phyloP scores from a whole-genome alignment of 305 asterid genomes.

The Solanum hybrid region DNA sequence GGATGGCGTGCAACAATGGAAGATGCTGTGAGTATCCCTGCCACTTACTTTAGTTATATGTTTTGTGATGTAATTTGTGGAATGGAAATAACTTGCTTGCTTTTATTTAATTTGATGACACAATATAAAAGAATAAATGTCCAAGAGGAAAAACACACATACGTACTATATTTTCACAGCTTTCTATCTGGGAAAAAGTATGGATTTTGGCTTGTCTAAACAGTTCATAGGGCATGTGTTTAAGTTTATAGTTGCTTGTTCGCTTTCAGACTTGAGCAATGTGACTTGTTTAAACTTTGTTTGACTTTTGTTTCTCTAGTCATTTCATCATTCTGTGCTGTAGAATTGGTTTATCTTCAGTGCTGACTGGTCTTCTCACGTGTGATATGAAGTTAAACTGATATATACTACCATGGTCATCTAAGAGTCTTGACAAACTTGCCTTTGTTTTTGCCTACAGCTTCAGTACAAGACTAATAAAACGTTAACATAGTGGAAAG shows the following conservation, averaged over 20 bases:
- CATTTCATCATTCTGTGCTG: neutral
- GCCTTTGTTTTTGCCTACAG: neutral
- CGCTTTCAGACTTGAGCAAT: neutral
- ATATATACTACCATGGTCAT: neutral
- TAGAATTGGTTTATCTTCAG: neutral
- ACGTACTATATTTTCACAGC: neutral
- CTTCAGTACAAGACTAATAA: neutral
- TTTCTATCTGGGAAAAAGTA: neutral
- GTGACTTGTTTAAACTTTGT: neutral
- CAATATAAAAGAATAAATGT: neutral
- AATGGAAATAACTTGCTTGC: neutral
- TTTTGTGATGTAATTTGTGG: neutral
- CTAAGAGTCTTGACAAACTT: neutral
- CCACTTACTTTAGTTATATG: neutral
- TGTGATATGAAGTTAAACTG: neutral
- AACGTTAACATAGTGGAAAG: neutral
- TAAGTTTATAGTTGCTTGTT: neutral
- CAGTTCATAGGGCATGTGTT: neutral
- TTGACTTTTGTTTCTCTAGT: neutral
- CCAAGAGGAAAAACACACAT: neutral
- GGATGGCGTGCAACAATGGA: conserved; percentile 99
- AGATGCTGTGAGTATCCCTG: conserved; percentile 72
- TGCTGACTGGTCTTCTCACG: neutral
- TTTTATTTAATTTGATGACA: neutral
- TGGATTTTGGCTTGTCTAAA: neutral